phyloP scores from a whole-genome alignment of 305 asterid species.

The Fraxinus sp. region DNA sequence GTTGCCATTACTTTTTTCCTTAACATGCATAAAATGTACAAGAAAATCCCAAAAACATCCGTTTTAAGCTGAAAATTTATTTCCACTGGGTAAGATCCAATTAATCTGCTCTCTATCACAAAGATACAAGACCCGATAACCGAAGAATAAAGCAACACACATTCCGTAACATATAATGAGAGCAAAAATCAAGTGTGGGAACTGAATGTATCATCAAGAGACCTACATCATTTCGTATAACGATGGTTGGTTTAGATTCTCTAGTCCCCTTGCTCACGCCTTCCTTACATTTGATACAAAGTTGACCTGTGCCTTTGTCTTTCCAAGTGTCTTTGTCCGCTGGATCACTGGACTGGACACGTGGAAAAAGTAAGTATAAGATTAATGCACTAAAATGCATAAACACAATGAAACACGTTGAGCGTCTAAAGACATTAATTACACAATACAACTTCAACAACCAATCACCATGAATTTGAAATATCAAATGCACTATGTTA shows the following conservation, averaged over 20 bases:
- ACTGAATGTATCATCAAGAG: constrained; percentile 20
- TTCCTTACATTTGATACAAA: constrained; percentile 84
- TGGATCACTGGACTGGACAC: constrained; percentile 72
- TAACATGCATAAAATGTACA: constrained; percentile 1
- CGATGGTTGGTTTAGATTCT: constrained; percentile 84
- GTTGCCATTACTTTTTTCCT: neutral
- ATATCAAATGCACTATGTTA: neutral
- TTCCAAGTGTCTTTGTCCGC: constrained; percentile 79
- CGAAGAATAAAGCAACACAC: neutral
- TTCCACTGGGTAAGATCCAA: neutral
- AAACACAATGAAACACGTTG: neutral
- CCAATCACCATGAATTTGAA: neutral
- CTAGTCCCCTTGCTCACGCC: constrained; percentile 74
- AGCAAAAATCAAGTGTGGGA: constrained; percentile 2
- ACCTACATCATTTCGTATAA: constrained; percentile 91
- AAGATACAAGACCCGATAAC: neutral
- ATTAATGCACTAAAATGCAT: neutral
- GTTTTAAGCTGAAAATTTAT: neutral
- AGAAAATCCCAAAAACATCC: neutral
- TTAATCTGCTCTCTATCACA: constrained; percentile 6
- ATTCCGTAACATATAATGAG: neutral
- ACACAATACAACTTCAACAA: neutral
- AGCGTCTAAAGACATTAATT: neutral
- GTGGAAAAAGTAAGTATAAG: constrained; percentile 26
- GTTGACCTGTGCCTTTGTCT: constrained; percentile 88